A percentile compares a stretch with the other conserved stretches of the same genome.
These are phyloP conservation scores for Verbascum thapsus DNA, from an alignment of 257 asterid genomes.

Conservation along the genomic window DNA sequence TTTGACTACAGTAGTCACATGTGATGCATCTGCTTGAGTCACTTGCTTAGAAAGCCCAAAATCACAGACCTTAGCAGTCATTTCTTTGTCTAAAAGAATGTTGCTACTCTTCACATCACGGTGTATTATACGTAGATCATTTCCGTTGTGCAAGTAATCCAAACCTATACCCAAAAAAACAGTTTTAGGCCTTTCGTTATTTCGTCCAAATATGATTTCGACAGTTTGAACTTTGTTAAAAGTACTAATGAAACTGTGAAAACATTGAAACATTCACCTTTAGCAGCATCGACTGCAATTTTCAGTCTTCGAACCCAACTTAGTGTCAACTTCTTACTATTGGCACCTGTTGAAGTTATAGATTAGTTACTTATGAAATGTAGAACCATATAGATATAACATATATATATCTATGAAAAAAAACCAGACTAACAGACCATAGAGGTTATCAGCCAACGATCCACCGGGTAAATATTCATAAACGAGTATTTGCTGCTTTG, in stretches of 20 bases:
- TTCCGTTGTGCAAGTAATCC: conserved; percentile 89
- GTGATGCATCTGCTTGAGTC: conserved; percentile 76
- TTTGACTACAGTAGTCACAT: conserved; percentile 80
- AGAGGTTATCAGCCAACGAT: conserved; percentile 82
- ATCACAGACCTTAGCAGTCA: conserved; percentile 90
- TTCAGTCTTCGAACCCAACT: conserved; percentile 93
- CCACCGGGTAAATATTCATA: conserved; percentile 85
- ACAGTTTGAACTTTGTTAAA: too few species aligned
- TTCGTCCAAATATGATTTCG: neutral
- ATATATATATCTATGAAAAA: neutral
- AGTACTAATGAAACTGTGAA: too few species aligned
- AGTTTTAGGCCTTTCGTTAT: conserved; percentile 2
- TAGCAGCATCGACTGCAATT: conserved; percentile 91
- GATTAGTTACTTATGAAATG: conserved; percentile 6
- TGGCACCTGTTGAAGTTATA: conserved; percentile 55
- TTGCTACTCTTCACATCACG: conserved; percentile 93
- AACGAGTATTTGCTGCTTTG: conserved; percentile 90
- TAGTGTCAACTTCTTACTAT: conserved; percentile 64
- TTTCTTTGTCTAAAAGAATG: conserved; percentile 77
- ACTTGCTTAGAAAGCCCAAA: conserved; percentile 92
- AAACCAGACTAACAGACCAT: conserved; percentile 48
- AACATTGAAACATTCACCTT: conserved; percentile 47
- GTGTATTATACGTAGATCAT: conserved; percentile 81
- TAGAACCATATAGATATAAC: neutral
- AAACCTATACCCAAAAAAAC: conserved; percentile 53